These are phyloP conservation scores for Lepidium didymum DNA, from an alignment of 345 rosid species.

Conservation along the genomic window DNA sequence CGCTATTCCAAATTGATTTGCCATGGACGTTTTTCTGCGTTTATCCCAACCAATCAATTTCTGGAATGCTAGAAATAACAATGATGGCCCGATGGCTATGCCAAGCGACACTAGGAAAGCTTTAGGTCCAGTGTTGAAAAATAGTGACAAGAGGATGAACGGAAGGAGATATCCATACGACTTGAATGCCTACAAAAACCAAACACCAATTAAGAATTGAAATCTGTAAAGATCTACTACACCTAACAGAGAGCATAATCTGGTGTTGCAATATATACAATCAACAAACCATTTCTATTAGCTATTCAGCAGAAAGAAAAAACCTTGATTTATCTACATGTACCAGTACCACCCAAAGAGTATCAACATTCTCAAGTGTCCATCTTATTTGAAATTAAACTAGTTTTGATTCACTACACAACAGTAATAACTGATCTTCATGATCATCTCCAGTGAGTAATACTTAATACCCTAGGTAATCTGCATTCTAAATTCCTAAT, in stretches of 20 bases:
- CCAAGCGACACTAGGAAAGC: conserved; percentile 25
- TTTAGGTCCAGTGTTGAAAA: conserved; percentile 28
- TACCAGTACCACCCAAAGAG: neutral
- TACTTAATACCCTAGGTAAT: neutral
- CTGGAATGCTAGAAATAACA: conserved; percentile 23
- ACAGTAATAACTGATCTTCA: neutral
- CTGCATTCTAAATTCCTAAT: neutral
- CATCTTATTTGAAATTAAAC: neutral
- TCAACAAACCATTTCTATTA: neutral
- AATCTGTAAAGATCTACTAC: neutral
- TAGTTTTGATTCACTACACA: neutral
- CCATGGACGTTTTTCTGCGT: conserved; percentile 5
- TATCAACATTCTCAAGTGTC: neutral
- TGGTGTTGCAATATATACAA: neutral
- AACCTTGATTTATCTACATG: neutral
- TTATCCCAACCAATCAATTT: conserved; percentile 28
- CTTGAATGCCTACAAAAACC: conserved; percentile 22
- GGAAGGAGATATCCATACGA: conserved; percentile 32
- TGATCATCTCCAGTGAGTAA: neutral
- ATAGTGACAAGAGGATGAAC: conserved; percentile 27
- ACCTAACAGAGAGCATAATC: neutral
- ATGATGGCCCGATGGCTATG: conserved; percentile 20
- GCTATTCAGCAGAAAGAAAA: neutral
- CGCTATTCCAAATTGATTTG: conserved; percentile 4
- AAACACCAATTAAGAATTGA: neutral